Evolutionary conservation across 306 rosid species (phyloP).

Genomic region (Astragalus glycyphyllos): DNA sequence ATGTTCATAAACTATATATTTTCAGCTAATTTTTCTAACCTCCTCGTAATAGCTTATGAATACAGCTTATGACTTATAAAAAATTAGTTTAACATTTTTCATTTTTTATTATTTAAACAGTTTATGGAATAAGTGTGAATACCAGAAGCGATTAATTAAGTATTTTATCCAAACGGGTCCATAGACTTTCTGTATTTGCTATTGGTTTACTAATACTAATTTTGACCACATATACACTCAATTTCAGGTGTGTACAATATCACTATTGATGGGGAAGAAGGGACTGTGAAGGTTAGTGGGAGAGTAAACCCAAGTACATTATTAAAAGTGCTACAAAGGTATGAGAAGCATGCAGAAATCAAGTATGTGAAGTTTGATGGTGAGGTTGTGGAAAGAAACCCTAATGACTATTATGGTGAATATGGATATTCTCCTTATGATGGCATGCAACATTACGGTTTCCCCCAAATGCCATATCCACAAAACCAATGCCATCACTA

Average conservation of each 20-base stretch:
- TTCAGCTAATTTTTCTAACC: too few species aligned
- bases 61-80: too few species aligned
- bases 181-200: too few species aligned
- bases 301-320: conserved; percentile 51
- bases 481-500: conserved; percentile 23
- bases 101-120: too few species aligned
- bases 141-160: too few species aligned
- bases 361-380: conserved; percentile 51
- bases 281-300: conserved; percentile 47
- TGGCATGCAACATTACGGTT: background rate
- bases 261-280: conserved; percentile 46
- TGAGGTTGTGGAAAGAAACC: conserved; percentile 39
- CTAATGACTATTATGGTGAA: conserved; percentile 16
- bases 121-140: too few species aligned
- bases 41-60: too few species aligned
- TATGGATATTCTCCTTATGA: conserved; percentile 23
- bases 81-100: too few species aligned
- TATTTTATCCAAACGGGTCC: too few species aligned
- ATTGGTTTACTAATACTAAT: background rate
- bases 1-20: too few species aligned
- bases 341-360: conserved; percentile 51
- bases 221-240: background rate
- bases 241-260: conserved; percentile 46
- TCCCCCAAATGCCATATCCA: conserved; percentile 30
- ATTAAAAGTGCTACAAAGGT: conserved; percentile 41